These are phyloP conservation scores for Mesostigma viride DNA, from an alignment of 139 green algal species.

Conservation along the genomic window DNA sequence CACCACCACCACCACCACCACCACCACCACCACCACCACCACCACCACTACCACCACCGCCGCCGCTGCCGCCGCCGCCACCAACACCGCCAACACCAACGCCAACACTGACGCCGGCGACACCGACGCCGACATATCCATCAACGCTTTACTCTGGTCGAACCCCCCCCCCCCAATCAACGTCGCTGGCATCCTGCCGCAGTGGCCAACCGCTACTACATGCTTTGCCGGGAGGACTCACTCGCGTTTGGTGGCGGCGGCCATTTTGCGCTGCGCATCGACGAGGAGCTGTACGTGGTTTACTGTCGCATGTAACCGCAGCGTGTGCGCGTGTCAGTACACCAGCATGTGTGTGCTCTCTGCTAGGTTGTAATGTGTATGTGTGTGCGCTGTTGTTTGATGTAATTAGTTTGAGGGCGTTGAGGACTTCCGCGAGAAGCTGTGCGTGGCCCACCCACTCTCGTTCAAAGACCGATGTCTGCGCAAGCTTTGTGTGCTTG, in stretches of 20 bases:
- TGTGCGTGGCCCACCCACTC: background rate
- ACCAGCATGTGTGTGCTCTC: background rate
- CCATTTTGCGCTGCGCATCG: constrained; percentile 27
- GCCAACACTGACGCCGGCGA: too few species aligned
- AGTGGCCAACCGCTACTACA: constrained; percentile 27
- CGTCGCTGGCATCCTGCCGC: too few species aligned
- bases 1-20: too few species aligned
- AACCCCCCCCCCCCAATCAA: too few species aligned
- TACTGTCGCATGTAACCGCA: background rate
- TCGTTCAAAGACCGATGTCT: too few species aligned
- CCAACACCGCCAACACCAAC: too few species aligned
- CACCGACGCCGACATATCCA: too few species aligned
- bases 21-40: too few species aligned
- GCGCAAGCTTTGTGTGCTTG: too few species aligned
- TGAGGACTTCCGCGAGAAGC: background rate
- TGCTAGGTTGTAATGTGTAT: background rate
- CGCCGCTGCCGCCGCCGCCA: too few species aligned
- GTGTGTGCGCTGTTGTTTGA: background rate
- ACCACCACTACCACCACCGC: too few species aligned
- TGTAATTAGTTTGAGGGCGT: background rate
- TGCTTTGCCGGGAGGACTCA: constrained; percentile 20
- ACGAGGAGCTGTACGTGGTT: constrained; percentile 25
- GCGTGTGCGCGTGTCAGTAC: background rate
- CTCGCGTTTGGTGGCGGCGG: constrained; percentile 28
- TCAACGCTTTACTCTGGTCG: too few species aligned